Evolutionary conservation across 768 basidiomycete genomes (phyloP).

Genomic region (Neoboletus magnificus): DNA sequence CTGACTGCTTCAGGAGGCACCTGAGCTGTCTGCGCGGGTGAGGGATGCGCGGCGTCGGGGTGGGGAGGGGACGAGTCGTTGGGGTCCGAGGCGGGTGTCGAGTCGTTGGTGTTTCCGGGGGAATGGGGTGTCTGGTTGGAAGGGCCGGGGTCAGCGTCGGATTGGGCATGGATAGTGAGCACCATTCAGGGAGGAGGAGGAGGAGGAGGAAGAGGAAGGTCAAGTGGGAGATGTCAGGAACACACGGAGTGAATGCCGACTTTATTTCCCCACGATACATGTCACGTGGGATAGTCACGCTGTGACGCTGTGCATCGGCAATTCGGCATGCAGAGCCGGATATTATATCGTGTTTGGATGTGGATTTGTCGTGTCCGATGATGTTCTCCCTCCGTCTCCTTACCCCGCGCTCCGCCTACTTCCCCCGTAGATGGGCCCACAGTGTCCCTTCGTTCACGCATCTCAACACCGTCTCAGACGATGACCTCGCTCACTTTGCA

Average conservation of each 20-base stretch:
- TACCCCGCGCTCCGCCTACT: not conserved
- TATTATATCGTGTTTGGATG: not conserved
- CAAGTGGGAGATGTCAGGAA: constrained; percentile 7
- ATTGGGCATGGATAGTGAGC: not conserved
- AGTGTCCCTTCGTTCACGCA: constrained; percentile 22
- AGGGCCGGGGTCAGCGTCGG: not conserved
- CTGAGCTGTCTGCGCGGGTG: constrained; percentile 24
- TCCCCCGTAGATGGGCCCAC: constrained; percentile 18
- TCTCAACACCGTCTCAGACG: constrained; percentile 48
- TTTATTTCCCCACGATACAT: constrained; percentile 11
- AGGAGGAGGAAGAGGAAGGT: not conserved
- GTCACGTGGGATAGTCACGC: constrained; percentile 5
- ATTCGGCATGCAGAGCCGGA: not conserved
- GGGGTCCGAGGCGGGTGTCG: not conserved
- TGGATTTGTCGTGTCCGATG: not conserved
- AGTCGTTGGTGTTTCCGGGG: not conserved
- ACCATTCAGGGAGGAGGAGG: not conserved
- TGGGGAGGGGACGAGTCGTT: constrained; percentile 34
- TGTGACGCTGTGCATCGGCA: not conserved
- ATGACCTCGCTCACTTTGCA: constrained; percentile 68
- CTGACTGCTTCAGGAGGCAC: constrained; percentile 50
- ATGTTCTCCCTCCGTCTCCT: constrained; percentile 8
- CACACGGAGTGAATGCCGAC: not conserved
- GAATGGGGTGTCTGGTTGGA: not conserved
- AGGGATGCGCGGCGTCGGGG: constrained; percentile 10